Conservation (phyloP, 2,329 filamentous ascomycete genomes). For the Achaetomium macrosporum region DNA sequence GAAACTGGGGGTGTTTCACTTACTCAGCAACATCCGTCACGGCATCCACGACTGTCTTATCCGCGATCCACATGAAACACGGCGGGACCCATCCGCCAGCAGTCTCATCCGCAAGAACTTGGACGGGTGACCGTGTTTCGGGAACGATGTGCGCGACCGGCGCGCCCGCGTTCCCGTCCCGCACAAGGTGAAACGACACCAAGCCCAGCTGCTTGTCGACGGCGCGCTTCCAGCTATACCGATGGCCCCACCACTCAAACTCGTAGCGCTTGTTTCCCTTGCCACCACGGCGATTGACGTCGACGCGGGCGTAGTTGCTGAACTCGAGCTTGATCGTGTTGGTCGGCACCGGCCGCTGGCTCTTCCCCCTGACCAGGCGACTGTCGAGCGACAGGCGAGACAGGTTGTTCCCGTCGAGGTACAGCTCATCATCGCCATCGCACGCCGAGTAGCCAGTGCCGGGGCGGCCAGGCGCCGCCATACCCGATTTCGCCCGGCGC, state of each 20-base stretch:
- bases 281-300: constrained; percentile 64
- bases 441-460: constrained; percentile 33
- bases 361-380: constrained; percentile 21
- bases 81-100: constrained; percentile 88
- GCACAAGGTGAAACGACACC: constrained; percentile 74
- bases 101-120: constrained; percentile 63
- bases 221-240: constrained; percentile 77
- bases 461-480: constrained; percentile 29
- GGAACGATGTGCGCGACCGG: constrained; percentile 82
- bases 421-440: constrained; percentile 30
- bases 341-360: constrained; percentile 47
- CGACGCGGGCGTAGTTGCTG: constrained; percentile 92
- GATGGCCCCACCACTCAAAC: constrained; percentile 88
- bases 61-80: constrained; percentile 85
- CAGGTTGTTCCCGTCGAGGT: constrained; percentile 21
- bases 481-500: constrained; percentile 33
- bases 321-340: constrained; percentile 89
- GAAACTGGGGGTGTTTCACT: constrained; percentile 28
- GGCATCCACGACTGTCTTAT: constrained; percentile 61
- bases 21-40: constrained; percentile 84
- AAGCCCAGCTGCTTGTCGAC: constrained; percentile 61
- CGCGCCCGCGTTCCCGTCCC: constrained; percentile 53
- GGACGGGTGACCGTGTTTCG: constrained; percentile 64
- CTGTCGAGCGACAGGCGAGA: constrained; percentile 29
- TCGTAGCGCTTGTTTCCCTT: constrained; percentile 72